Evolutionary conservation across 768 basidiomycete genomes (phyloP), one percentile per base, ranked within the genome.

Genomic region (Boletus fagicola): DNA sequence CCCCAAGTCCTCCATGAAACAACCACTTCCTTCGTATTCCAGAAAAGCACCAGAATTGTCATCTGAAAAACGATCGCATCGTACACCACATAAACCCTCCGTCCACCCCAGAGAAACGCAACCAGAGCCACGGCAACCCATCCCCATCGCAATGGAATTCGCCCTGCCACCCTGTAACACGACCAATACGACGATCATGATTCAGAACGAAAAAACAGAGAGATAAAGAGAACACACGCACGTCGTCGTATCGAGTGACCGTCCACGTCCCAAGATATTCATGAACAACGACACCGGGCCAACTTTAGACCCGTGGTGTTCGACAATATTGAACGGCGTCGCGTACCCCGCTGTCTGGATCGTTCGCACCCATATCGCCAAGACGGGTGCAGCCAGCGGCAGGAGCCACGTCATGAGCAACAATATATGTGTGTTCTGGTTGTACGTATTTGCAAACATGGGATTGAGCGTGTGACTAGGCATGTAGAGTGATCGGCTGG

Each of bases 301-400:
- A 26, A 85, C 82, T 47, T 82, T 82, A 44, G 87, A 62, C 59
- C 88, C 80, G 66, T 83, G 81, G 66, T 94, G 92, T 68, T 95
- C 93, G 0, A 89, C 86, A 43, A n/a, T n/a, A n/a, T 86, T 81
- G 70, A 94, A 95, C 3, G 90, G 90, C 6, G 86, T 86, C 9
- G 82, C 86, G 58, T 84, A 81, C 1, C 90, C 90, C 11, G 92
- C 89, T 0, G 90, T 90, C 38, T 83, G 79, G 12, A 96, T 75
- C 39, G 94, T 95, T 49, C 93, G 83, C 3, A 87, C 88, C 95
- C 95, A 98, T 3, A 96, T 93, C 2, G 83, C 87, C 26, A 98
- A 76, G 7, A 88, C 86, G 0, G 92, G 87, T 3, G 85, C 87
- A 7, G 80, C 80, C 54, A 92, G 76, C 1, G 94, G 94, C 0